These are phyloP conservation scores for Streptanthus diversifolius DNA, from an alignment of 345 rosid species.

Conservation along the genomic window DNA sequence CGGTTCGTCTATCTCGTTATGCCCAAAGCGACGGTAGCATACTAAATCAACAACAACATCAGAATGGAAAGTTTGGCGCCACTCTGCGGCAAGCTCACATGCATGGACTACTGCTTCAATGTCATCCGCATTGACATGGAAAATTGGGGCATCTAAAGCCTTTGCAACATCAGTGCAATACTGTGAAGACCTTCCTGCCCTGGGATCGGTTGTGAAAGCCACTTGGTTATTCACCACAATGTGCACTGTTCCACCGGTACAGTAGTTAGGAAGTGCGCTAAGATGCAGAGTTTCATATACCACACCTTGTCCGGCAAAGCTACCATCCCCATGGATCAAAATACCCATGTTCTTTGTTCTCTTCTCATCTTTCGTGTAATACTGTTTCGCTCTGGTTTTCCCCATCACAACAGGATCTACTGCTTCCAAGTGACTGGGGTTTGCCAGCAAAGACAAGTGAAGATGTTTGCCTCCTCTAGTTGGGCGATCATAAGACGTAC, in stretches of 20 bases:
- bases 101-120: conserved; percentile 75
- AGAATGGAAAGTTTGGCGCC: conserved; percentile 86
- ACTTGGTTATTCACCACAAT: conserved; percentile 89
- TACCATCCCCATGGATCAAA: conserved; percentile 87
- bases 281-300: conserved; percentile 85
- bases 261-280: conserved; percentile 80
- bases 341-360: conserved; percentile 71
- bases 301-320: conserved; percentile 89
- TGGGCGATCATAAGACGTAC: conserved; percentile 85
- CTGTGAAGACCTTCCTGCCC: conserved; percentile 74
- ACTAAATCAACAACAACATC: conserved; percentile 81
- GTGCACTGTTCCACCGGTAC: conserved; percentile 79
- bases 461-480: conserved; percentile 84
- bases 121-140: conserved; percentile 77
- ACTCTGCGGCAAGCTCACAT: conserved; percentile 82
- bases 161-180: conserved; percentile 88
- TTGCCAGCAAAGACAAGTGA: conserved; percentile 80
- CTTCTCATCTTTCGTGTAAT: conserved; percentile 58
- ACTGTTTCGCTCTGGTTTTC: conserved; percentile 80
- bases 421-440: conserved; percentile 90
- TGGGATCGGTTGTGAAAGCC: conserved; percentile 84
- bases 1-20: conserved; percentile 84
- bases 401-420: conserved; percentile 84
- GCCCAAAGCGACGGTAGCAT: conserved; percentile 77
- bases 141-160: conserved; percentile 77